Evolutionary conservation across 2,329 filamentous ascomycete genomes (phyloP), one percentile per base, ranked within the genome.

Genomic region (Fusarium ambrosium): DNA sequence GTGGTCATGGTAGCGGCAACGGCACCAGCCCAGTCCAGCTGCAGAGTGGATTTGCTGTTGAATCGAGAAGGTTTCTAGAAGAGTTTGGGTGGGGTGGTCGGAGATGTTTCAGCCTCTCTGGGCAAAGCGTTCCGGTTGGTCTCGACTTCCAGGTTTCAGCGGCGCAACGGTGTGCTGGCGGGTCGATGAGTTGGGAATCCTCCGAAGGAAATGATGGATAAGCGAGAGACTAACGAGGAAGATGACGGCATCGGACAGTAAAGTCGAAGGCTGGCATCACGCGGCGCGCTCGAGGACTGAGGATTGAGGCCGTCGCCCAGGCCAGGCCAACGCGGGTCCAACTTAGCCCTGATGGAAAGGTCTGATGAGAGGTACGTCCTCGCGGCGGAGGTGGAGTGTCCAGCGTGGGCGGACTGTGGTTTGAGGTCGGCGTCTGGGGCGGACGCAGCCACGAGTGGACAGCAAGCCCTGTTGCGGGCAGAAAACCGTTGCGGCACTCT

Each of bases 31-130:
- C 32, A 34, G 32, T 34, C 32, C 32, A 67, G 58, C 65, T 51
- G 58, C 27, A 64, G 58, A 75, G 61, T 72, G 64, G 64, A 69
- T 72, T 53, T 74, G 69, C 36, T 62, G 58, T 59, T 68, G 66
- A 74, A 71, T 73, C 41, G 66, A 77, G 75, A 79, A 79, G 75
- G 69, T 70, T 79, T 79, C 77, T 77, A 79, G 77, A 79, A 79
- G 66, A 61, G 36, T 68, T 67, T 71, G 68, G 59, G 77, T 72
- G 74, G 77, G 63, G 69, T 74, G 69, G 66, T 59, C 66, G 65
- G 53, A 66, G 58, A 66, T 75, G 77, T 79, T 79, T 79, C 77
- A 79, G 76, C 68, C 67, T 56, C 55, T 41, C 59, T 51, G 34
- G 41, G 64, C 59, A 56, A 59, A 59, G 61, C 39, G 56, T 70